Conservation (phyloP, 2,329 filamentous ascomycete species). For the Fusarium papillatum region DNA sequence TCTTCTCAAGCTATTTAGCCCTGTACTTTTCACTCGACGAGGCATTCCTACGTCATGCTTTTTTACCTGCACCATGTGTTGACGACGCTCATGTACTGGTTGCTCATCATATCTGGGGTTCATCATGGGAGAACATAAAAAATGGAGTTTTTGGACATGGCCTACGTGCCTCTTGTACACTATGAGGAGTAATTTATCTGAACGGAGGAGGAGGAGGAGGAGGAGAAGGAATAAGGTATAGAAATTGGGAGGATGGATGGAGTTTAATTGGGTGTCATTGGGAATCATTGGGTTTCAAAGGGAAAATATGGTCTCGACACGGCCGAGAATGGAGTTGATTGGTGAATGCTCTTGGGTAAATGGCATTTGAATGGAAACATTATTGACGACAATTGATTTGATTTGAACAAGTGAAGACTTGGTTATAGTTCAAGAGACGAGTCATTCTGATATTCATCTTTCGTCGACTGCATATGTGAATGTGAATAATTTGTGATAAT, state of each 20-base stretch:
- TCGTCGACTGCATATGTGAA: background rate
- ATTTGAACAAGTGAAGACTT: background rate
- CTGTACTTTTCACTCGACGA: slow-evolving; percentile 23
- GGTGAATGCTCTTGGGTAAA: background rate
- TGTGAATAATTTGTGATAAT: background rate
- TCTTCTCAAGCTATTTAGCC: slow-evolving; percentile 30
- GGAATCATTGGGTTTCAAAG: slow-evolving; percentile 1
- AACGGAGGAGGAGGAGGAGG: background rate
- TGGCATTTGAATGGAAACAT: slow-evolving; percentile 2
- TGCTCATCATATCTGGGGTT: slow-evolving; percentile 13
- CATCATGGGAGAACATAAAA: slow-evolving; percentile 26
- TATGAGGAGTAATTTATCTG: slow-evolving; percentile 10
- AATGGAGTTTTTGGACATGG: slow-evolving; percentile 3
- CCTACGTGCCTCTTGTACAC: slow-evolving; percentile 21
- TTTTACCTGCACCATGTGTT: slow-evolving; percentile 11
- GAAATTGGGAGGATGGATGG: background rate
- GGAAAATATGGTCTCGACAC: slow-evolving; percentile 1
- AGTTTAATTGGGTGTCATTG: background rate
- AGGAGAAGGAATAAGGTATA: background rate
- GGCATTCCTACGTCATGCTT: slow-evolving; percentile 3
- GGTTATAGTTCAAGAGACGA: background rate
- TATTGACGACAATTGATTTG: background rate
- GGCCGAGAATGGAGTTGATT: background rate
- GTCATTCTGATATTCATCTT: background rate
- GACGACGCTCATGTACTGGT: slow-evolving; percentile 42